Evolutionary conservation across 345 rosid genomes (phyloP), one percentile per base, ranked within the genome.

Genomic region (Brassica carinata): DNA sequence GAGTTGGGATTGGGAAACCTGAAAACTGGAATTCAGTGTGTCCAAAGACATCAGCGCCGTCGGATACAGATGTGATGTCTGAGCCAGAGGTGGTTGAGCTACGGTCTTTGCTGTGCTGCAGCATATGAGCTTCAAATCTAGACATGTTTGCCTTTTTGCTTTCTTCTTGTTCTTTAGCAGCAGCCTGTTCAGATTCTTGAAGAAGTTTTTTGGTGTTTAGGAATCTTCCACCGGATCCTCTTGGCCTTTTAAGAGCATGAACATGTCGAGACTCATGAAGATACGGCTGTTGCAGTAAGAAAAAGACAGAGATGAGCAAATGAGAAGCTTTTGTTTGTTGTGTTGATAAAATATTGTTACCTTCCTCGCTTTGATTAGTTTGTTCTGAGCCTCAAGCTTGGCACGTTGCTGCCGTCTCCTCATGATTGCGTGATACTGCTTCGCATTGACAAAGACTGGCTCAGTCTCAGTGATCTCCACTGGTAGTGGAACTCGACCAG

Each of bases 241-340:
- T 89, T 7, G 93, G 90, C 81, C 97, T 88, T 80, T 87, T 87
- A 26, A 90, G 77, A 48, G 98, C 98, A 78, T 94, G 98, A 74
- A 81, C 81, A 82, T 94, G 98, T 57, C 98, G 88, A 77, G 98
- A 92, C 83, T 94, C 94, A 0, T 92, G 98, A 72, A 94, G 94
- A 77, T 94, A 94, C 0, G 91, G 96, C 97, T 94, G 87, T 83
- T 64, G 33, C 14, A 48, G 27, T 31, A 19, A 73, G 4, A 45
- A 45, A 67, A 79, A 34, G 8, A 9, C 65, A 69, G 26, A 68
- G 65, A 79, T 79, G 75, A 79, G 71, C 61, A 80, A 43, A 0
- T 7, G 45, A 63, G 27, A 64, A 38, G 30, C 63, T 14, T 38
- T 55, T 75, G 61, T 51, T 51, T 69, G 6, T 2, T 15, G 7